phyloP scores from a whole-genome alignment of 345 rosid species.

The Aquilaria malaccensis region DNA sequence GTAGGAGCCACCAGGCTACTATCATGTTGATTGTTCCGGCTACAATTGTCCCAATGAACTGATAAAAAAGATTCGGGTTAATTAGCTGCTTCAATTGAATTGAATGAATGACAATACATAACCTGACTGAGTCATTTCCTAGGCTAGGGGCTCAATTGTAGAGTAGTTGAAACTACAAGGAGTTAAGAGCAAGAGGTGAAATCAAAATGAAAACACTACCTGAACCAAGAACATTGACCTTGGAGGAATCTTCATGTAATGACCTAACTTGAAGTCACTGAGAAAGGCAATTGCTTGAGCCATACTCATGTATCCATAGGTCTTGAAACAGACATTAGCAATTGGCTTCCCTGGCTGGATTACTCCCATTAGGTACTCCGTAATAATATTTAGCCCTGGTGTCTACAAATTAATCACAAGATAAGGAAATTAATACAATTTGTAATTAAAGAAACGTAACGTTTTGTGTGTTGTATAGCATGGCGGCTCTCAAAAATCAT shows the following conservation, averaged over 20 bases:
- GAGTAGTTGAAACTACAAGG: too few relatives aligned
- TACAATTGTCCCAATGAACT: conserved; percentile 31
- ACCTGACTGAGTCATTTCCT: too few relatives aligned
- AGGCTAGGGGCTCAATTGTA: too few relatives aligned
- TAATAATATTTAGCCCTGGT: conserved; percentile 33
- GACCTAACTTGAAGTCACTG: conserved; percentile 31
- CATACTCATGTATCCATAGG: conserved; percentile 37
- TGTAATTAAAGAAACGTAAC: not conserved
- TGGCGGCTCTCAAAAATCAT: not conserved
- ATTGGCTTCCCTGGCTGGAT: conserved; percentile 28
- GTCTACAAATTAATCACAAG: conserved; percentile 11
- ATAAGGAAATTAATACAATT: not conserved
- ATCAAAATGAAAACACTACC: conserved; percentile 11
- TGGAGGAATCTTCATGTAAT: conserved; percentile 38
- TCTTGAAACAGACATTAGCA: conserved; percentile 33
- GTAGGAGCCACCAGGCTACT: conserved; percentile 35
- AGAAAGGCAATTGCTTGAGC: conserved; percentile 31
- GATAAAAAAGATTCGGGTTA: not conserved
- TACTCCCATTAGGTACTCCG: conserved; percentile 29
- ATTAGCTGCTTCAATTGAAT: not conserved
- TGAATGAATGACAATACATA: not conserved
- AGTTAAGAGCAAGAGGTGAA: not conserved
- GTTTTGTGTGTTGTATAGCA: not conserved
- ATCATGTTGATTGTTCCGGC: conserved; percentile 30
- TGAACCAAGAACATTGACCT: conserved; percentile 36